Evolutionary conservation across 2,329 filamentous ascomycete species (phyloP).

Genomic region (Fusarium penzigii): DNA sequence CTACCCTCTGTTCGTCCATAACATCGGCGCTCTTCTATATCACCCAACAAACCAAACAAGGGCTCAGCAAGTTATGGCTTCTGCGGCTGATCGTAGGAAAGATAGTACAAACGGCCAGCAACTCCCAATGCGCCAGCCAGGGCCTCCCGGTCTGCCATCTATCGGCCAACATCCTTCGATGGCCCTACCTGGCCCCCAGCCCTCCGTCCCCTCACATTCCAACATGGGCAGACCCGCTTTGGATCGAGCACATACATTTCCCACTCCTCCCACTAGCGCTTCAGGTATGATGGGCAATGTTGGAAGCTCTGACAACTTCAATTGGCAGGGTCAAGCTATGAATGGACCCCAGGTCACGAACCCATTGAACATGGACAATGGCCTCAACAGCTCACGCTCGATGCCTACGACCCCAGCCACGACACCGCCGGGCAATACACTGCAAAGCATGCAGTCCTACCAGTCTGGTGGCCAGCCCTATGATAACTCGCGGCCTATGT

Average conservation of each 20-base stretch:
- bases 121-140: conserved; percentile 55
- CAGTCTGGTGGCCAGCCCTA: conserved; percentile 69
- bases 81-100: conserved; percentile 74
- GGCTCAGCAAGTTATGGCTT: conserved; percentile 81
- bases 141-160: conserved; percentile 60
- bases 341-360: conserved; percentile 63
- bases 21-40: conserved; percentile 91
- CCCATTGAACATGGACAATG: conserved; percentile 77
- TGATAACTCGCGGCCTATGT: conserved; percentile 76
- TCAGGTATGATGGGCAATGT: conserved; percentile 78
- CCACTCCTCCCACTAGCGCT: conserved; percentile 90
- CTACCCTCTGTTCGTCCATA: conserved; percentile 96
- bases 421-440: conserved; percentile 76
- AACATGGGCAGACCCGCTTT: conserved; percentile 73
- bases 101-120: conserved; percentile 59
- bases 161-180: conserved; percentile 66
- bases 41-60: conserved; percentile 86
- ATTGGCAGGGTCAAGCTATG: conserved; percentile 71
- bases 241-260: conserved; percentile 89
- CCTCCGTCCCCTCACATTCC: conserved; percentile 65
- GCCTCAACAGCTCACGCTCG: conserved; percentile 75
- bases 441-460: conserved; percentile 81
- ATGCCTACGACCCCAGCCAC: conserved; percentile 91
- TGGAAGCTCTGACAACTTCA: conserved; percentile 74
- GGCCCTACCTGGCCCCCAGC: conserved; percentile 62